Percentiles rank a stretch among this genome's conserved stretches.
phyloP scores from a whole-genome alignment of 148 eudicot genomes.

The Heliosperma pusillum region DNA sequence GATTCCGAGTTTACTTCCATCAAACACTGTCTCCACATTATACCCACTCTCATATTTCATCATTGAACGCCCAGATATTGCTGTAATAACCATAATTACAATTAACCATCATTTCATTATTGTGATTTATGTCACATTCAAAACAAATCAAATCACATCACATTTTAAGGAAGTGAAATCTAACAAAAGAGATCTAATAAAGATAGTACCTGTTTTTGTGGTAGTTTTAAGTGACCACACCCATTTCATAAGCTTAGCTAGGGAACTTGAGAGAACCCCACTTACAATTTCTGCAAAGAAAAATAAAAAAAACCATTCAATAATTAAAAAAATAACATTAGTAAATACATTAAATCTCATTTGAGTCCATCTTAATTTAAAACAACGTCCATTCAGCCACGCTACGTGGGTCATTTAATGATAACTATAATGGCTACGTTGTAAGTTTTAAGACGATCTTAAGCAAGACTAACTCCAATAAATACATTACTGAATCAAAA shows the following conservation, averaged over 20 bases:
- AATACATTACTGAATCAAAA: no score
- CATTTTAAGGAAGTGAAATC: constrained; percentile 12
- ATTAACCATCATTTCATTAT: not conserved
- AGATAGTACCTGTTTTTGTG: constrained; percentile 81
- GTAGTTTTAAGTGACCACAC: constrained; percentile 75
- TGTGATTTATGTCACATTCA: not conserved
- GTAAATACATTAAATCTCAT: not conserved
- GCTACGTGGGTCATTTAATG: no score
- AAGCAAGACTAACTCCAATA: no score
- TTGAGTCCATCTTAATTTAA: no score
- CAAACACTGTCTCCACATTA: constrained; percentile 92
- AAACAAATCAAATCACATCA: not conserved
- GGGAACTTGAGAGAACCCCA: constrained; percentile 68
- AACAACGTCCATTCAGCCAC: no score
- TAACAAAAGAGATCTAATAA: not conserved
- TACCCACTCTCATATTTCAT: constrained; percentile 98
- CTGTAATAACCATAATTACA: constrained; percentile 32
- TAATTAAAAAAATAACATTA: constrained; percentile 15
- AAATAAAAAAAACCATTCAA: not conserved
- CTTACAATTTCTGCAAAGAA: constrained; percentile 64
- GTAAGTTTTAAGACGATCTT: no score
- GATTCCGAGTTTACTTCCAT: constrained; percentile 96
- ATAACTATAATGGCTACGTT: no score
- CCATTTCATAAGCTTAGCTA: constrained; percentile 76
- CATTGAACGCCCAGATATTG: constrained; percentile 76